phyloP scores from a whole-genome alignment of 805 yeast species.

The Wickerhamiella australiensis region DNA sequence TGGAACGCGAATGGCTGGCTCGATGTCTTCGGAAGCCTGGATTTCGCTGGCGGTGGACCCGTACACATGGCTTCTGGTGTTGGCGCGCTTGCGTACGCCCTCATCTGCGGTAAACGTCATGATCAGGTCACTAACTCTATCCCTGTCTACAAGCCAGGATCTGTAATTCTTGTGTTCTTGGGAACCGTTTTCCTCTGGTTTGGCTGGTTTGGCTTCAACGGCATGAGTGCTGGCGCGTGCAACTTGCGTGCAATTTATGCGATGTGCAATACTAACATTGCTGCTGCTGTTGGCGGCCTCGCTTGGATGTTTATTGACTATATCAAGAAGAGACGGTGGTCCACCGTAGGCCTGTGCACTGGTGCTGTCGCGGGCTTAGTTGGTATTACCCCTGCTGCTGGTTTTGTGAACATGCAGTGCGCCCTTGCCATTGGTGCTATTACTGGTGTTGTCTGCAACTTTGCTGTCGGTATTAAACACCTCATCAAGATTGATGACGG shows the following conservation, averaged over 20 bases:
- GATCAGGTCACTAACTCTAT: slow-evolving; percentile 56
- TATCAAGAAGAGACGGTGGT: slow-evolving; percentile 82
- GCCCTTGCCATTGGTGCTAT: slow-evolving; percentile 74
- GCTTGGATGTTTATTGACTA: slow-evolving; percentile 90
- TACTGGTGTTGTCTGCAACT: slow-evolving; percentile 68
- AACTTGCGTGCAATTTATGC: slow-evolving; percentile 92
- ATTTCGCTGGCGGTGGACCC: slow-evolving; percentile 98
- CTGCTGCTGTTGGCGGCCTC: slow-evolving; percentile 87
- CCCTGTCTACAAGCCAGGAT: slow-evolving; percentile 89
- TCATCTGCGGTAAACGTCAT: slow-evolving; percentile 82
- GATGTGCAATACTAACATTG: slow-evolving; percentile 80
- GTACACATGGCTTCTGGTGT: slow-evolving; percentile 92
- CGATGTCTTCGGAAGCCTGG: slow-evolving; percentile 66
- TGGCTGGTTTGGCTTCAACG: slow-evolving; percentile 99
- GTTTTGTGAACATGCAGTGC: slow-evolving; percentile 85
- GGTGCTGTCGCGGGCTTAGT: slow-evolving; percentile 92
- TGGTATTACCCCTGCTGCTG: slow-evolving; percentile 95
- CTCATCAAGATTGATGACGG: slow-evolving; percentile 79
- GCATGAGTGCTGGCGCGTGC: slow-evolving; percentile 94
- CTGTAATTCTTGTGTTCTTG: slow-evolving; percentile 76
- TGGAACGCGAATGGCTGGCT: slow-evolving; percentile 96
- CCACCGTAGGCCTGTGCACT: slow-evolving; percentile 82
- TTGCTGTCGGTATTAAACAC: slow-evolving; percentile 70
- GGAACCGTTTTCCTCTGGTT: slow-evolving; percentile 95
- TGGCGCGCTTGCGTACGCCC: slow-evolving; percentile 89